Evolutionary conservation across 2,329 filamentous ascomycete species (phyloP).

Genomic region (Arthroderma sp.): DNA sequence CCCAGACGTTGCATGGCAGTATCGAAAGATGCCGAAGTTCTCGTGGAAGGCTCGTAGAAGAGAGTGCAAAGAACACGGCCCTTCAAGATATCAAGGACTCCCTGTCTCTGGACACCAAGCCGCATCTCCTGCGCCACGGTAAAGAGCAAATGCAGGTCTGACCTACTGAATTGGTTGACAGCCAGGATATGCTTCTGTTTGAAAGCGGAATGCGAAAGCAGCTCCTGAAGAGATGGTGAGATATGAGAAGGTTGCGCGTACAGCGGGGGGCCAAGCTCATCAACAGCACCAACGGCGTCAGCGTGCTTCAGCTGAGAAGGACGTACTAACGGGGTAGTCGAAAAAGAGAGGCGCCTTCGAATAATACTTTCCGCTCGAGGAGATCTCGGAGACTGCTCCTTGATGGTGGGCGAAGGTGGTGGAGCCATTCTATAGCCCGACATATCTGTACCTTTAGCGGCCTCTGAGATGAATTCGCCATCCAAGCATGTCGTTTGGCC

Average conservation of each 20-base stretch:
- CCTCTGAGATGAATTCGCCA: conserved; percentile 46
- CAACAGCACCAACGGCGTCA: conserved; percentile 15
- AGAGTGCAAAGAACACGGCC: conserved; percentile 79
- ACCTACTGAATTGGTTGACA: conserved; percentile 75
- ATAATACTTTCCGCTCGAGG: conserved; percentile 24
- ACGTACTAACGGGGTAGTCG: conserved; percentile 25
- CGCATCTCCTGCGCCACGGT: conserved; percentile 97
- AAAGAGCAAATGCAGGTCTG: conserved; percentile 85
- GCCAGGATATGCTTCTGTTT: conserved; percentile 83
- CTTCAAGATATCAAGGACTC: conserved; percentile 73
- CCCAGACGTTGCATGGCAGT: conserved; percentile 97
- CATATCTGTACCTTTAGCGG: conserved; percentile 58
- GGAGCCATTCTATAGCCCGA: conserved; percentile 46
- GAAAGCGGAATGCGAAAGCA: conserved; percentile 71
- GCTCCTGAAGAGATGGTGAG: conserved; percentile 48
- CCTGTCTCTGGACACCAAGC: conserved; percentile 81
- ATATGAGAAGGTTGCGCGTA: conserved; percentile 39
- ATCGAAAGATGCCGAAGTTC: conserved; percentile 91
- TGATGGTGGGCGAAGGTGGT: conserved; percentile 25
- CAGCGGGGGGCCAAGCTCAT: conserved; percentile 28
- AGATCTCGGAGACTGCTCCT: conserved; percentile 33
- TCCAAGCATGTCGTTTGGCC: conserved; percentile 63
- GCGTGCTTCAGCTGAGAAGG: conserved; percentile 16
- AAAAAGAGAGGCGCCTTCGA: conserved; percentile 26
- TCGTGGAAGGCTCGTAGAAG: conserved; percentile 96